Conservation (phyloP, 148 eudicot genomes). For the Fagopyrum tataricum region DNA sequence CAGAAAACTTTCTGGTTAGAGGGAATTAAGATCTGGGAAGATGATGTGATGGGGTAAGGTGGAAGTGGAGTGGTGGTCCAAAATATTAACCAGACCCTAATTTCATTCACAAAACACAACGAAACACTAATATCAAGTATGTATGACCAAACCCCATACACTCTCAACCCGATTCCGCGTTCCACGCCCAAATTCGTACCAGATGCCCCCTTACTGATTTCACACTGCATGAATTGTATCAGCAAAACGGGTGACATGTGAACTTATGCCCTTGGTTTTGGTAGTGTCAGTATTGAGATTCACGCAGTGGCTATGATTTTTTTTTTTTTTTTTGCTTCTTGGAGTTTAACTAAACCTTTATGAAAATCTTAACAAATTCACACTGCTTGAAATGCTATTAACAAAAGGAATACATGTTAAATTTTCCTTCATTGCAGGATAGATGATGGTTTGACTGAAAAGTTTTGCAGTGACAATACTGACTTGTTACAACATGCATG, state of each 20-base stretch:
- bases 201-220: background rate
- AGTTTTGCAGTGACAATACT: conserved; percentile 13
- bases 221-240: background rate
- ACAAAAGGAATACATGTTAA: conserved; percentile 12
- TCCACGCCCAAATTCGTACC: too few species aligned
- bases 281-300: background rate
- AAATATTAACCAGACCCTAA: too few species aligned
- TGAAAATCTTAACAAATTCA: background rate
- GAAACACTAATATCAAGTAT: too few species aligned
- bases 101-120: too few species aligned
- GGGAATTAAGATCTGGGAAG: too few species aligned
- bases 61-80: too few species aligned
- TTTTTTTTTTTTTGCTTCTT: background rate
- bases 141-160: too few species aligned
- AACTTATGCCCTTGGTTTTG: background rate
- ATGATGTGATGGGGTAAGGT: too few species aligned
- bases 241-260: background rate
- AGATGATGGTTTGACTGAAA: conserved; percentile 18
- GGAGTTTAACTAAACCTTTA: background rate
- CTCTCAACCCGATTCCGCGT: too few species aligned
- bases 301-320: background rate
- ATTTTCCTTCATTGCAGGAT: conserved; percentile 19
- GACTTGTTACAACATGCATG: conserved; percentile 14
- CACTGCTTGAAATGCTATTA: conserved; percentile 2
- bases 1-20: too few species aligned